A percentile compares a stretch with the other conserved stretches of the same genome.
Evolutionary conservation across 1,284 basidiomycete species (phyloP).

Genomic region (Spongispora temasekensis): DNA sequence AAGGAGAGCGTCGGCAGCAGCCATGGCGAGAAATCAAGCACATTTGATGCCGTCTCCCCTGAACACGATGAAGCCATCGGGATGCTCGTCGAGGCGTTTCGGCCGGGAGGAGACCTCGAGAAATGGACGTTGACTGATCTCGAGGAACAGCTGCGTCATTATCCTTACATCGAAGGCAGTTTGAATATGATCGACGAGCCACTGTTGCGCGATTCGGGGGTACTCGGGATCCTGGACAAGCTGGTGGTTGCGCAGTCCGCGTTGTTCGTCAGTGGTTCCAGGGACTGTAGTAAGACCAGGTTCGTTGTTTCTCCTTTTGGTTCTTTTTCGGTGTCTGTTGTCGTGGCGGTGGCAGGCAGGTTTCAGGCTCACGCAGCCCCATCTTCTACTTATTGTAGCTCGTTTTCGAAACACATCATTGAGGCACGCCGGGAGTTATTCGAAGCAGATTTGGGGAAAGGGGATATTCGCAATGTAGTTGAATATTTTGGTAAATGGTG

Average conservation of each 20-base stretch:
- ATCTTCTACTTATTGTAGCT: too few species aligned
- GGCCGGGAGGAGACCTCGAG: constrained; percentile 39
- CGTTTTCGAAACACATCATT: constrained; percentile 30
- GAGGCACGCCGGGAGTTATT: constrained; percentile 21
- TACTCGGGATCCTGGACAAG: constrained; percentile 51
- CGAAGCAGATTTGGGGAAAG: constrained; percentile 4
- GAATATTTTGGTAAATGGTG: constrained; percentile 28
- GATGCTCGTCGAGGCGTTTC: constrained; percentile 44
- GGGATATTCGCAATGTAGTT: constrained; percentile 23
- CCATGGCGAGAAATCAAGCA: constrained; percentile 39
- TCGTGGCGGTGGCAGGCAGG: too few species aligned
- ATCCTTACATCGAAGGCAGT: constrained; percentile 25
- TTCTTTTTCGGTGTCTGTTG: too few species aligned
- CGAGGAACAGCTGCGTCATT: constrained; percentile 27
- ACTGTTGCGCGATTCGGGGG: constrained; percentile 45
- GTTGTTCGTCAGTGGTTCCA: constrained; percentile 47
- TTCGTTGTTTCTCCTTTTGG: constrained; percentile 16
- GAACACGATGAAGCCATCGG: constrained; percentile 43
- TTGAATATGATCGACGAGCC: constrained; percentile 19
- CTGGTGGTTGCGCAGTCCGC: constrained; percentile 45
- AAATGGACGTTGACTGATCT: constrained; percentile 44
- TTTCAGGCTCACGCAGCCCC: too few species aligned
- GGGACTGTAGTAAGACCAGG: constrained; percentile 42
- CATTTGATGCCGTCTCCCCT: constrained; percentile 38
- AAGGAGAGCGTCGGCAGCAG: neutral